Base-by-base conservation (phyloP, 192 early-diverging fungal species). In the Podochytrium sp. region DNA sequence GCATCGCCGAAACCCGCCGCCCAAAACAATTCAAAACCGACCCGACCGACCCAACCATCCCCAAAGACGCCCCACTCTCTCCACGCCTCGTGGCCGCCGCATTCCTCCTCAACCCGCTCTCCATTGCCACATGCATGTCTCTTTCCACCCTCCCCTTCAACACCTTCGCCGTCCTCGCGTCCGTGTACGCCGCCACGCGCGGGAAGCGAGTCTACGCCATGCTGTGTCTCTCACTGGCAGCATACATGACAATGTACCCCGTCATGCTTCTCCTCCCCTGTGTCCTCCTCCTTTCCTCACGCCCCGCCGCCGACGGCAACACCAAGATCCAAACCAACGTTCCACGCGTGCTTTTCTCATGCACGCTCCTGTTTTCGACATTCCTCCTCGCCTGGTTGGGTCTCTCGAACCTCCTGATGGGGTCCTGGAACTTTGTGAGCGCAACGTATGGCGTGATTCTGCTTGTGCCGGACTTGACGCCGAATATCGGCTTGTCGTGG, bases 401-500 rank as follows among this genome's bases (percentile, higher is more conserved):
- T 1, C 53, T 91, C 1, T 93, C 91, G 14, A 82, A 84, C 66
- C 65, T 87, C 0, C 58, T 93, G 30, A 81, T 84, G 35, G 86
- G 88, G 5, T 90, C 91, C 23, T 93, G 89, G 91, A 76, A 84
- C 27, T 95, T 93, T 75, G 41, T 95, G 6, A 29, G 55, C 2
- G 71, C 87, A 0, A 89, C 87, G 0, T 95, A 93, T 73, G 91
- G 92, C 6, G 86, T 89, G 10, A 88, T 94, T 10, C 73, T 96
- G 39, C 76, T 85, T 2, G 92, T 96, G 18, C 81, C 88, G 42
- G 98, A 99, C 65, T 78, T 99, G 73, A 92, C 92, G n/a, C 98
- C 96, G 1, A 99, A 96, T 80, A 85, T 97, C 30, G 98, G 98
- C 3, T 76, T 98, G 61, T 97, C 89, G 75, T 99, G 98, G 98